Evolutionary conservation across 1,139 yeast genomes (phyloP).

Genomic region (Pichia sp.): DNA sequence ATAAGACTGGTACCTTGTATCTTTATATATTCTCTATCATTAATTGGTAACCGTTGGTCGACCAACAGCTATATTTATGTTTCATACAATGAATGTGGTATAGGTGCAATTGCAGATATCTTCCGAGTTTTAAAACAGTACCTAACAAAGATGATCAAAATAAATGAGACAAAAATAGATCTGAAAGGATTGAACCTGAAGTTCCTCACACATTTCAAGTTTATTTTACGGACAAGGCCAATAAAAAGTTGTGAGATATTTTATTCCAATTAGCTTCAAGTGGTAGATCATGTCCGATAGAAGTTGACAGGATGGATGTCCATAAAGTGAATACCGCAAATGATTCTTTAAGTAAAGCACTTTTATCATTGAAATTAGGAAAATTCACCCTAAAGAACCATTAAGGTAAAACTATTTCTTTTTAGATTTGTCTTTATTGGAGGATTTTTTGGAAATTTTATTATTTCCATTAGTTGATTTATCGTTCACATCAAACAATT

Average conservation of each 20-base stretch:
- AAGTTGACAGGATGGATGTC: conserved; percentile 5
- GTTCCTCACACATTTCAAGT: conserved; percentile 18
- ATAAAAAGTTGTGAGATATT: conserved; percentile 19
- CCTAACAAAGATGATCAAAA: conserved; percentile 24
- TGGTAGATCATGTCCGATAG: conserved; percentile 13
- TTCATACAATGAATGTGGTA: conserved; percentile 19
- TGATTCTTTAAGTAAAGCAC: conserved; percentile 11
- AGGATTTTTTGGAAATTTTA: neutral
- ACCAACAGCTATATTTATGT: no score
- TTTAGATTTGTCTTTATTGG: neutral
- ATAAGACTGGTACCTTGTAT: no score
- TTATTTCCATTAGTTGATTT: conserved; percentile 9
- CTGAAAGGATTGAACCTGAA: conserved; percentile 13
- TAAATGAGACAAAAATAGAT: conserved; percentile 18
- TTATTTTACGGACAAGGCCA: conserved; percentile 9
- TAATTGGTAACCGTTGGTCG: no score
- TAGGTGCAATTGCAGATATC: conserved; percentile 44
- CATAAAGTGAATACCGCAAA: conserved; percentile 12
- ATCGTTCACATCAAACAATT: conserved; percentile 54
- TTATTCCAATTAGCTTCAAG: conserved; percentile 11
- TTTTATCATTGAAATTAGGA: conserved; percentile 8
- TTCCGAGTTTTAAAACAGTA: conserved; percentile 19
- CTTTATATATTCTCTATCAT: no score
- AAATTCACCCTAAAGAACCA: conserved; percentile 6
- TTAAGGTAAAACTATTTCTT: conserved; percentile 1